Evolutionary conservation across 139 green algal species (phyloP).

Genomic region (Micractinium sp.): DNA sequence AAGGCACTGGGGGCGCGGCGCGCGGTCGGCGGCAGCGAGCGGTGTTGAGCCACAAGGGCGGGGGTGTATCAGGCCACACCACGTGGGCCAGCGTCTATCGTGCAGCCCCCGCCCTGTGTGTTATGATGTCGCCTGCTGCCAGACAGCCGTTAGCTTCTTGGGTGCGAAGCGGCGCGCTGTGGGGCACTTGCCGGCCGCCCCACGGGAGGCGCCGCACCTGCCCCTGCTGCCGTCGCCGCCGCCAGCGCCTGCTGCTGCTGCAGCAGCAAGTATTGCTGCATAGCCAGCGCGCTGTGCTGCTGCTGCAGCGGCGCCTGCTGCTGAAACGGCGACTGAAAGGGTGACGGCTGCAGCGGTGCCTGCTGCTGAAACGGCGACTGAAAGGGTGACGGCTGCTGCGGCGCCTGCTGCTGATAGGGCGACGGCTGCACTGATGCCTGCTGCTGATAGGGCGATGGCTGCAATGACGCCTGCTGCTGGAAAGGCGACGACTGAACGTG

Average conservation of each 20-base stretch:
- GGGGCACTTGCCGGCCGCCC: too few species aligned
- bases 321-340: not conserved
- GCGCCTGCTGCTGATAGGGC: not conserved
- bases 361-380: not conserved
- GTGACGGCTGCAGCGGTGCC: not conserved
- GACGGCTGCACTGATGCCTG: not conserved
- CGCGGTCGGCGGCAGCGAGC: too few species aligned
- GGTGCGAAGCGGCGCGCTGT: too few species aligned
- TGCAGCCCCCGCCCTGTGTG: too few species aligned
- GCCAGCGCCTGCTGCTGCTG: conserved; percentile 2
- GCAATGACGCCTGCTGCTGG: not conserved
- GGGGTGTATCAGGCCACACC: too few species aligned
- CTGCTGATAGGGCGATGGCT: not conserved
- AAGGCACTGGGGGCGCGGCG: too few species aligned
- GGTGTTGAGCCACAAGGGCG: too few species aligned
- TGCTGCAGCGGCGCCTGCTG: not conserved
- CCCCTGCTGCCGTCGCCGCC: not conserved
- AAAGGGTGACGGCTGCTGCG: not conserved
- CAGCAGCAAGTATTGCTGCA: not conserved
- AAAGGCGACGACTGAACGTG: too few species aligned
- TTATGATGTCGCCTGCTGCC: too few species aligned
- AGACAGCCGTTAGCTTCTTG: too few species aligned
- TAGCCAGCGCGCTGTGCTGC: not conserved
- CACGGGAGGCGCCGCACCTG: not conserved
- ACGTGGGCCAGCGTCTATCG: too few species aligned